Evolutionary conservation across 2,329 filamentous ascomycete genomes (phyloP), one percentile per base, ranked within the genome.

Genomic region (Drechslerella dactyloides): DNA sequence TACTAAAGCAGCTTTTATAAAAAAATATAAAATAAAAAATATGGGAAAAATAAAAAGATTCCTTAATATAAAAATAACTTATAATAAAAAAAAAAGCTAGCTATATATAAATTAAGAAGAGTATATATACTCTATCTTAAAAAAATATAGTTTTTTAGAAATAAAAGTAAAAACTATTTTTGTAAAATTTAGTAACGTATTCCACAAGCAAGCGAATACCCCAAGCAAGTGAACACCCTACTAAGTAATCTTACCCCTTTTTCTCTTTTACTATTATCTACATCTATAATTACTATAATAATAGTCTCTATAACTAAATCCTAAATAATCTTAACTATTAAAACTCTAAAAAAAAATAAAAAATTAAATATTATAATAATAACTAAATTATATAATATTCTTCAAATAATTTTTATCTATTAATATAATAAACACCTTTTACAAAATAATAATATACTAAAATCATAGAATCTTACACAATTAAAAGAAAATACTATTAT

Each of bases 401-500:
- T 42, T 15, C 13, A 42, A 40, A 21, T 7, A 24, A 24, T 54
- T 40, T 24, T 23, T 24, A 21, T 56, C 24, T 63, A 55, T 35
- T 66, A 62, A 56, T 57, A 63, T 51, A 62, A 54, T 50, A 42
- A 64, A 62, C 40, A 48, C 52, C 21, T 46, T 21, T 27, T 27
- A 68, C 59, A 61, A 46, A 15, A 51, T 60, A 42, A 54, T 42
- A 74, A 59, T 57, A 68, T 35, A 60, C 69, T 57, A 37, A 62
- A 56, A 51, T 51, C 17, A 70, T 42, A 56, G 24, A 50, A 75
- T 75, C n/a, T n/a, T n/a, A n/a, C n/a, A n/a, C n/a, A n/a, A n/a
- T 60, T 70, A 74, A 68, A 60, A 17, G 62, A 65, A 75, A 70
- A 70, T 74, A 74, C 74, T 73, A 74, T 54, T 58, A 44, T 48